Evolutionary conservation across 257 asterid genomes (phyloP).

Genomic region (Cynanchum wilfordii): DNA sequence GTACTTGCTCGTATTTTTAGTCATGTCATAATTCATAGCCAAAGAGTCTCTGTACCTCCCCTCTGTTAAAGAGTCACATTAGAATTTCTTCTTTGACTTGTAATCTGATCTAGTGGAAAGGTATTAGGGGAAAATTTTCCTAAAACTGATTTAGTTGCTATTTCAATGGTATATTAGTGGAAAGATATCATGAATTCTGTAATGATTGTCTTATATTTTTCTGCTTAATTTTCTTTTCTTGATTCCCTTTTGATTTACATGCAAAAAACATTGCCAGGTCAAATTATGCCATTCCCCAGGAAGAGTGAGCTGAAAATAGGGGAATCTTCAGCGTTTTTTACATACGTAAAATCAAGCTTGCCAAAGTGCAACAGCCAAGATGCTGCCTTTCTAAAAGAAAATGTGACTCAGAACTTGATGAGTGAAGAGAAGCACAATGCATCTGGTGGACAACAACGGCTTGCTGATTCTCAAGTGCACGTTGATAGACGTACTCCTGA

Average conservation of each 20-base stretch:
- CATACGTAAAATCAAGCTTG: slow-evolving; percentile 68
- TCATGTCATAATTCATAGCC: slow-evolving; percentile 3
- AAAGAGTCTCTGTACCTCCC: not conserved
- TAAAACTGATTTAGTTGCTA: not conserved
- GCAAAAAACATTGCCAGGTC: slow-evolving; percentile 36
- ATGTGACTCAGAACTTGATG: slow-evolving; percentile 25
- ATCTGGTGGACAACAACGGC: slow-evolving; percentile 31
- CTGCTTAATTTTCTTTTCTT: not conserved
- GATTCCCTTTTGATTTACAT: not conserved
- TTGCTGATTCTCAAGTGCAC: slow-evolving; percentile 26
- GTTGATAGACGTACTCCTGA: slow-evolving; percentile 26
- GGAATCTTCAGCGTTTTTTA: slow-evolving; percentile 89
- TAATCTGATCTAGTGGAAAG: too few relatives aligned
- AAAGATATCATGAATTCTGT: not conserved
- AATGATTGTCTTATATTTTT: not conserved
- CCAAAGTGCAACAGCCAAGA: slow-evolving; percentile 40
- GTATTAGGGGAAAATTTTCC: not conserved
- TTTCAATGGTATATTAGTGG: not conserved
- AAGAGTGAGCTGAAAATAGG: slow-evolving; percentile 78
- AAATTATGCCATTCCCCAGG: slow-evolving; percentile 46
- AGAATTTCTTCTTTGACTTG: not conserved
- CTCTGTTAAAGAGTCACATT: not conserved
- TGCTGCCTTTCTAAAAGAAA: slow-evolving; percentile 27
- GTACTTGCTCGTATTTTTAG: not conserved
- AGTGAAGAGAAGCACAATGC: slow-evolving; percentile 24